A percentile compares a stretch with the other conserved stretches of the same genome.
Conservation (phyloP, 306 rosid species). For the Vachellia collinsii region DNA sequence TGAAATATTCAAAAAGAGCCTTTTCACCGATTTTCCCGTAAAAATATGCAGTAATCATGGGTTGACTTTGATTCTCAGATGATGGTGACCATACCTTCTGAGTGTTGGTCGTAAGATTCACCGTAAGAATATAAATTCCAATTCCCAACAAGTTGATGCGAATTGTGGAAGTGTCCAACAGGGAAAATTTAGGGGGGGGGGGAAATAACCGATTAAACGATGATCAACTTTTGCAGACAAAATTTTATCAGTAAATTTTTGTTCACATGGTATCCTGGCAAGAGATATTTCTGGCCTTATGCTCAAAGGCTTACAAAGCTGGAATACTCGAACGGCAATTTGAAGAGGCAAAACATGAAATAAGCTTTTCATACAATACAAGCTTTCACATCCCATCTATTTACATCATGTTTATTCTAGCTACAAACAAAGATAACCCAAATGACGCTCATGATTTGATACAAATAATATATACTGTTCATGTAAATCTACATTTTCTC, state of each 20-base stretch:
- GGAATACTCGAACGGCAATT: neutral
- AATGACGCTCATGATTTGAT: slow-evolving; percentile 29
- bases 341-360: slow-evolving; percentile 18
- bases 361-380: slow-evolving; percentile 8
- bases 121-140: neutral
- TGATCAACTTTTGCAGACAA: neutral
- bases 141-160: neutral
- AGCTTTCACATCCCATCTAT: slow-evolving; percentile 24
- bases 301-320: neutral
- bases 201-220: neutral
- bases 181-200: neutral
- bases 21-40: too few species aligned
- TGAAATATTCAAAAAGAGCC: too few species aligned
- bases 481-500: neutral
- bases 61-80: neutral
- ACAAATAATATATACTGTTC: neutral
- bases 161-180: neutral
- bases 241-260: neutral
- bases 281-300: neutral
- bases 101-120: neutral
- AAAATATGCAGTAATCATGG: neutral
- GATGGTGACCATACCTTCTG: neutral
- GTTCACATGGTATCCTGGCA: neutral
- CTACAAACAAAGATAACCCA: slow-evolving; percentile 5
- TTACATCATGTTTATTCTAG: slow-evolving; percentile 33